Conservation (phyloP, 2,329 filamentous ascomycete species). For the Claviceps pazoutovae region DNA sequence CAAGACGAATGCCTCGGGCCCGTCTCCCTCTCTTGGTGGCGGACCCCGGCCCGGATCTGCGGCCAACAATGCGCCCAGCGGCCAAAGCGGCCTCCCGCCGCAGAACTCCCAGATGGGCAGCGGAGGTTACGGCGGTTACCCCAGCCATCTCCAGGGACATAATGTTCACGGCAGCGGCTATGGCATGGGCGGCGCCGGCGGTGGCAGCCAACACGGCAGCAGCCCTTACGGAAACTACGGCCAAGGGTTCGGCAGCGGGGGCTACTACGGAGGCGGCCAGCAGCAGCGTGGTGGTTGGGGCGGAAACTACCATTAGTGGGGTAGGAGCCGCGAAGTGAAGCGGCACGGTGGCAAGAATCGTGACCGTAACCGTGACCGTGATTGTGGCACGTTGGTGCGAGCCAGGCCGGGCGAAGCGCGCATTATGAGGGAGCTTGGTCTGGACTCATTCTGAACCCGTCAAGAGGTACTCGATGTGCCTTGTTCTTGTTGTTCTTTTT, state of each 20-base stretch:
- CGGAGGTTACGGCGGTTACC: slow-evolving; percentile 37
- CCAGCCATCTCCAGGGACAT: slow-evolving; percentile 38
- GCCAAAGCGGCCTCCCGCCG: slow-evolving; percentile 40
- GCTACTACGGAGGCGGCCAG: slow-evolving; percentile 31
- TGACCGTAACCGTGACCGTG: slow-evolving; percentile 3
- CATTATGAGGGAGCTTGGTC: slow-evolving; percentile 8
- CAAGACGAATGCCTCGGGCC: slow-evolving; percentile 35
- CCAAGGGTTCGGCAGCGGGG: slow-evolving; percentile 32
- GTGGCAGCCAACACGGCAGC: slow-evolving; percentile 37
- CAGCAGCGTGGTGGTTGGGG: slow-evolving; percentile 43
- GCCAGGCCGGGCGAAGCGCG: slow-evolving; percentile 5
- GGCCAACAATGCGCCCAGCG: slow-evolving; percentile 35
- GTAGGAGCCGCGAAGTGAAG: slow-evolving; percentile 17
- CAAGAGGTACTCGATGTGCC: slow-evolving; percentile 2
- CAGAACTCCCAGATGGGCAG: slow-evolving; percentile 40
- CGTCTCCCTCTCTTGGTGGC: slow-evolving; percentile 41
- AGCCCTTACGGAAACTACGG: slow-evolving; percentile 41
- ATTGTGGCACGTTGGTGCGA: background rate
- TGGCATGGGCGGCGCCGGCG: slow-evolving; percentile 37
- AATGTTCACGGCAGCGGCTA: slow-evolving; percentile 42
- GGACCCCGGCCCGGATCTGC: slow-evolving; percentile 44
- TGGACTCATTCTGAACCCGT: slow-evolving; percentile 3
- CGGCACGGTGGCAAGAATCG: slow-evolving; percentile 8
- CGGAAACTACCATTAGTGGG: slow-evolving; percentile 41
- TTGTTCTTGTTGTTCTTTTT: background rate